Base-by-base conservation (phyloP, 2,329 filamentous ascomycete genomes). In the Colletotrichum sp. region DNA sequence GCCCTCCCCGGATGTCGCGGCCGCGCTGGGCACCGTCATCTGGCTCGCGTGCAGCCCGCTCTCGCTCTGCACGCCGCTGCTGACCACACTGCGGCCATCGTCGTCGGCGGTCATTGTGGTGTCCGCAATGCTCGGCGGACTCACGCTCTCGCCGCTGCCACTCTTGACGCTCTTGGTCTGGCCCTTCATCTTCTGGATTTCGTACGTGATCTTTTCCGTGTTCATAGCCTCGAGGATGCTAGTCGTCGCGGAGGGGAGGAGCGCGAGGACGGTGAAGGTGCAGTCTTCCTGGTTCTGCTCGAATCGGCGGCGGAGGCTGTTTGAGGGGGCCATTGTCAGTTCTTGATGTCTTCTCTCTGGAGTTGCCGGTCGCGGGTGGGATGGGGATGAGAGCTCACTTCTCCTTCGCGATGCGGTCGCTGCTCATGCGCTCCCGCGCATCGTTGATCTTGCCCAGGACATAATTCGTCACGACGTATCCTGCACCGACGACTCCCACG, bases 241-340 rank as follows among this genome's bases (percentile, higher is more conserved):
- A 79, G 97, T 93, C 28, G 96, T 96, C 8, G 96, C 95, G 39
- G 96, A 98, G 6, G 97, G 97, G 12, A 99, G 90, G 71, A 99
- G 92, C 34, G 96, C 97, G n/a, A 99, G 93, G 60, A 99, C 96
- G 48, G 97, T 99, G 84, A 98, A 98, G 64, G 96, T 98, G 86
- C 97, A 99, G 86, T 99, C 97, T 83, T 98, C 96, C 84, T 99
- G 97, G 85, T 99, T 99, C 86, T 99, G 97, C 85, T 99, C 95
- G 86, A 99, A 99, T 82, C 97, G 95, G 75, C 97, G 94, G 68
- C 96, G 96, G 77, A 99, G 91, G 85, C 96, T 99, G 81, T 32
- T 21, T 61, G 57, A 60, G 34, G 26, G 7, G 16, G 12, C n/a
- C 13, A 12, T 13, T 63, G 74, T 76, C 34, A 76, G 71, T 52